phyloP scores from a whole-genome alignment of 495 filamentous ascomycete species.

The Rostrohypoxylon terebratum region DNA sequence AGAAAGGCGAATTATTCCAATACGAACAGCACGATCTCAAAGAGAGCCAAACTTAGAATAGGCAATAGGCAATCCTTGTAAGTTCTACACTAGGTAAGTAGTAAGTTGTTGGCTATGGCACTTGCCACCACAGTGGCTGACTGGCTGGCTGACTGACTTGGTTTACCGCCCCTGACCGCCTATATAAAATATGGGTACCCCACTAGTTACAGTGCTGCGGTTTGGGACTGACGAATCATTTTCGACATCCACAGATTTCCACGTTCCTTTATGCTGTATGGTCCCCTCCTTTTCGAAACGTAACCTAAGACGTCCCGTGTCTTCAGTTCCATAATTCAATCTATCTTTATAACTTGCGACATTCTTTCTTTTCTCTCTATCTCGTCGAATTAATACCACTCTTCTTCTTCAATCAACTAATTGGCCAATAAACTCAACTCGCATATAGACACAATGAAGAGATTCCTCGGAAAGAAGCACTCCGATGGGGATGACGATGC shows the following conservation, averaged over 20 bases:
- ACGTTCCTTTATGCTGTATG: constrained; percentile 11
- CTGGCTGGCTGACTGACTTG: no score
- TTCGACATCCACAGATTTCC: constrained; percentile 4
- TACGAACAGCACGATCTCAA: neutral
- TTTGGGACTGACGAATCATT: constrained; percentile 41
- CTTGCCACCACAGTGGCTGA: constrained; percentile 34
- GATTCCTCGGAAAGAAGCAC: constrained; percentile 74
- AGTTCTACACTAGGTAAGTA: no score
- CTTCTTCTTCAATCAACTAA: constrained; percentile 17
- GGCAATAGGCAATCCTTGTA: neutral
- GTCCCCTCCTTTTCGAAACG: constrained; percentile 47
- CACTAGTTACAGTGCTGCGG: constrained; percentile 42
- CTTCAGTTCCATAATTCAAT: constrained; percentile 42
- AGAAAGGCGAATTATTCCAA: neutral
- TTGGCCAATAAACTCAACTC: constrained; percentile 1
- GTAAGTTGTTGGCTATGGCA: constrained; percentile 7
- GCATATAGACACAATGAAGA: constrained; percentile 64
- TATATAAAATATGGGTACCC: constrained; percentile 9
- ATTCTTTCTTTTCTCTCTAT: constrained; percentile 10
- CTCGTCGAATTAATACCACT: constrained; percentile 8
- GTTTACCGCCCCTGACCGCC: constrained; percentile 41
- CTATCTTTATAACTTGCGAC: constrained; percentile 30
- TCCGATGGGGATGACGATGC: constrained; percentile 68
- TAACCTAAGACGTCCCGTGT: constrained; percentile 46
- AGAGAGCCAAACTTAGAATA: constrained; percentile 7